Conservation (phyloP, 2,329 filamentous ascomycete genomes). For the Neophaeococcomyces aloes region DNA sequence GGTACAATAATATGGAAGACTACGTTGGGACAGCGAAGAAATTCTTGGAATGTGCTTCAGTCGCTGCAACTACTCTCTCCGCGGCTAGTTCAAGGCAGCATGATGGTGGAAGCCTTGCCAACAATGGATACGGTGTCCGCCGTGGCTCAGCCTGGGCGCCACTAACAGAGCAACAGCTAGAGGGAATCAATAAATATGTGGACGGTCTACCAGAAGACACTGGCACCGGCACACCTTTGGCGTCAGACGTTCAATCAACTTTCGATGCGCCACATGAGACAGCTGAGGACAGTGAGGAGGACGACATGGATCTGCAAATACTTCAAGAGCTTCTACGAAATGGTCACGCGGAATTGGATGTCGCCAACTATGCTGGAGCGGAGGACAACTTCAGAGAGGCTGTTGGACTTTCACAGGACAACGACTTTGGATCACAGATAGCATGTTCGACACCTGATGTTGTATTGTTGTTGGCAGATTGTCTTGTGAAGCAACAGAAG, state of each 20-base stretch:
- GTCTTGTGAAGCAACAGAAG: conserved; percentile 17
- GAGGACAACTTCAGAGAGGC: conserved; percentile 20
- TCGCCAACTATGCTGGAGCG: conserved; percentile 13
- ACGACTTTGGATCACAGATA: conserved; percentile 17
- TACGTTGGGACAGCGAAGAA: conserved; percentile 19
- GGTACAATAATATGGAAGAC: conserved; percentile 12
- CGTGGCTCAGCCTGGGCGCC: conserved; percentile 4
- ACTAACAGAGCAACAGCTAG: neutral
- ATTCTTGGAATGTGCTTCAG: conserved; percentile 17
- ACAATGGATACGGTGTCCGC: neutral
- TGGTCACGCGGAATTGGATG: conserved; percentile 15
- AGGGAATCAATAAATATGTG: conserved; percentile 2
- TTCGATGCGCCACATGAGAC: neutral
- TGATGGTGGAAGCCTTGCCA: neutral
- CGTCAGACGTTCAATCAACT: conserved; percentile 3
- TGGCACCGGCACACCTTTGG: neutral
- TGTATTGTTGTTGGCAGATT: conserved; percentile 16
- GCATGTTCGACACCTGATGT: conserved; percentile 17
- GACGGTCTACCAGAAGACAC: conserved; percentile 1
- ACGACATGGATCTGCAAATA: conserved; percentile 15
- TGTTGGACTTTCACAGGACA: conserved; percentile 11
- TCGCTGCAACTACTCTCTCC: conserved; percentile 18
- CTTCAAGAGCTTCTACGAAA: conserved; percentile 14
- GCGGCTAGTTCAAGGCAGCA: neutral
- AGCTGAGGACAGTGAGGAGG: conserved; percentile 6